These are phyloP conservation scores for Pythium guiyangense DNA, from an alignment of 352 stramenopile species.

Conservation along the genomic window DNA sequence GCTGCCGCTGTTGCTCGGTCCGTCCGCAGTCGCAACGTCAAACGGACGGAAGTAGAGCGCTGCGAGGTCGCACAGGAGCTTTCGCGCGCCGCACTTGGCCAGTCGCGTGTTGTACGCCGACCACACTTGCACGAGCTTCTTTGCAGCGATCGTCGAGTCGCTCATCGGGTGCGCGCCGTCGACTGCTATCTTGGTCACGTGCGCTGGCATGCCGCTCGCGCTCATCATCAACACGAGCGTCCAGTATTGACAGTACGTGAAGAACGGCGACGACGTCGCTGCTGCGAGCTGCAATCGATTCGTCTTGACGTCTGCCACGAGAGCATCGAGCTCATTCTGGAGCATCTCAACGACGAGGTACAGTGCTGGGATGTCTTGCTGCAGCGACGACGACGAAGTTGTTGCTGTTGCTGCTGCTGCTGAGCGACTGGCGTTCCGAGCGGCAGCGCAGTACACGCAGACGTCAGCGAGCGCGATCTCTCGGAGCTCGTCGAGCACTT, in stretches of 20 bases:
- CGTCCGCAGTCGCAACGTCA: constrained; percentile 10
- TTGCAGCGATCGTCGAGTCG: constrained; percentile 17
- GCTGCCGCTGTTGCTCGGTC: not conserved
- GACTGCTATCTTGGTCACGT: constrained; percentile 52
- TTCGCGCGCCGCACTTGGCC: constrained; percentile 39
- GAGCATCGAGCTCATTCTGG: constrained; percentile 43
- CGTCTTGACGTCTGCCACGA: constrained; percentile 64
- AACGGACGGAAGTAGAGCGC: constrained; percentile 59
- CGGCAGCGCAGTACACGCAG: constrained; percentile 39
- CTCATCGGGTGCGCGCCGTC: constrained; percentile 23
- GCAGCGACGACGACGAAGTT: constrained; percentile 28
- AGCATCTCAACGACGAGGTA: constrained; percentile 56
- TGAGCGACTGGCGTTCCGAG: not conserved
- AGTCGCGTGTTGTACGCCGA: constrained; percentile 48
- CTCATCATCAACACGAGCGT: constrained; percentile 50
- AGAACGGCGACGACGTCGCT: constrained; percentile 24
- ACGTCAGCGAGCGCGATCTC: constrained; percentile 50
- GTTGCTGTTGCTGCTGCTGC: not conserved
- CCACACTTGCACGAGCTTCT: constrained; percentile 59
- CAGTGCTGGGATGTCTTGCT: constrained; percentile 60
- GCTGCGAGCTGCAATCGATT: constrained; percentile 47
- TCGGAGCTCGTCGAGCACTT: constrained; percentile 42
- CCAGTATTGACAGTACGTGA: constrained; percentile 76
- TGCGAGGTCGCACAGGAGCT: constrained; percentile 58
- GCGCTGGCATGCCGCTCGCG: constrained; percentile 43